Conservation (phyloP, 1,139 yeast genomes). For the Hansenula lynferdii region DNA sequence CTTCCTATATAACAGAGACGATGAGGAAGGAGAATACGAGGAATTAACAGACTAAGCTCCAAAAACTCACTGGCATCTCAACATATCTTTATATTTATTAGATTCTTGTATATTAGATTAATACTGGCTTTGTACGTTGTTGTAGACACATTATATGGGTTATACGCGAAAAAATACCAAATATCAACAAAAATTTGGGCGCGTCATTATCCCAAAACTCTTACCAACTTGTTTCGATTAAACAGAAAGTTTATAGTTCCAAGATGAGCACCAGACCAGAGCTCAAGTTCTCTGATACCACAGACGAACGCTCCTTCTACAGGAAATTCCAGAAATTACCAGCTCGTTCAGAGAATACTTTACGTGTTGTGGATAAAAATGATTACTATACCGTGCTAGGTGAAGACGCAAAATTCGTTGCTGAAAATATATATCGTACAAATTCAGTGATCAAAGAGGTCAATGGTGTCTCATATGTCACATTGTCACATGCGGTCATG, state of each 20-base stretch:
- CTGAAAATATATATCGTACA: slow-evolving; percentile 80
- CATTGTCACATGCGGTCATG: slow-evolving; percentile 73
- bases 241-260: no score
- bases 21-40: slow-evolving; percentile 8
- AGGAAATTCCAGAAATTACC: slow-evolving; percentile 51
- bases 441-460: slow-evolving; percentile 67
- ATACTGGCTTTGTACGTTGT: neutral
- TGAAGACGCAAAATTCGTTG: slow-evolving; percentile 74
- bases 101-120: neutral
- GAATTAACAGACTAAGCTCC: slow-evolving; percentile 2
- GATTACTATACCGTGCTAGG: slow-evolving; percentile 76
- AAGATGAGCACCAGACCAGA: slow-evolving; percentile 57
- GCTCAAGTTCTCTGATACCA: slow-evolving; percentile 57
- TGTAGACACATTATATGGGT: no score
- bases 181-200: neutral
- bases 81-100: neutral
- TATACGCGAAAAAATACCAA: neutral
- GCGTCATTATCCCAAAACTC: no score
- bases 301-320: slow-evolving; percentile 46
- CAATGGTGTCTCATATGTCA: slow-evolving; percentile 55
- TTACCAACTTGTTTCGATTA: slow-evolving; percentile 5
- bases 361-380: slow-evolving; percentile 70
- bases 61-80: no score
- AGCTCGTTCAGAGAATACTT: slow-evolving; percentile 40
- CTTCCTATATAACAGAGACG: slow-evolving; percentile 55